These are phyloP conservation scores for Astrothelium macrocarpum DNA, from an alignment of 495 filamentous ascomycete genomes.

Conservation along the genomic window DNA sequence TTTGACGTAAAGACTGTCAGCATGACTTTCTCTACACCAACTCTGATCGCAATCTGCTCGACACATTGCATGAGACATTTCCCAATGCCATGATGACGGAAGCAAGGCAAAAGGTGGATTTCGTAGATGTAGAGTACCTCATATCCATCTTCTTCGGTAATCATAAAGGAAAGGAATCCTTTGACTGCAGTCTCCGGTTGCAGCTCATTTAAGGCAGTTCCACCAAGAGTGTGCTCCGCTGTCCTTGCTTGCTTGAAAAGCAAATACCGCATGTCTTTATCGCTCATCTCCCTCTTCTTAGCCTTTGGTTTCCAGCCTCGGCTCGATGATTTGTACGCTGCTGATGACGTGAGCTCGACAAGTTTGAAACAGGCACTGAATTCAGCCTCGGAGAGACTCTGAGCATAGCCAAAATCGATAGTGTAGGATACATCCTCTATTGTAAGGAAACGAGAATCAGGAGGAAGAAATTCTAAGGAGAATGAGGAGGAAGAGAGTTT, in stretches of 20 bases:
- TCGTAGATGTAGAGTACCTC: constrained; percentile 83
- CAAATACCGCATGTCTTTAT: constrained; percentile 46
- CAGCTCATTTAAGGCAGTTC: not conserved
- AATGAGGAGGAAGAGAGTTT: constrained; percentile 4
- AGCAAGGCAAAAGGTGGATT: constrained; percentile 54
- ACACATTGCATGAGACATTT: constrained; percentile 25
- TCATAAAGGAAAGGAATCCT: constrained; percentile 75
- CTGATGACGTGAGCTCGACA: constrained; percentile 56
- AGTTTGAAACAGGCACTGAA: constrained; percentile 60
- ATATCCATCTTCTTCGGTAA: constrained; percentile 51
- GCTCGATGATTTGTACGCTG: constrained; percentile 55
- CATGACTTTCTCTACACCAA: constrained; percentile 64
- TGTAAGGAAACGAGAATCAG: constrained; percentile 6
- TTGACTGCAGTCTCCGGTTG: constrained; percentile 2
- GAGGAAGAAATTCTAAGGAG: constrained; percentile 28
- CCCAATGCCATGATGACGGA: constrained; percentile 43
- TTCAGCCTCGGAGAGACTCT: constrained; percentile 40
- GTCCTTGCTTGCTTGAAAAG: constrained; percentile 15
- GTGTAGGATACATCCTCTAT: constrained; percentile 21
- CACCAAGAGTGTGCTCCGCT: not conserved
- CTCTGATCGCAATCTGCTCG: constrained; percentile 22
- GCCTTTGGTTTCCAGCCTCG: constrained; percentile 58
- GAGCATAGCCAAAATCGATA: constrained; percentile 40
- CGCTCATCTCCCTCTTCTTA: constrained; percentile 67
- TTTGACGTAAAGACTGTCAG: constrained; percentile 73